A percentile compares a stretch with the other conserved stretches of the same genome.
phyloP scores from a whole-genome alignment of 768 basidiomycete genomes.

The Boletus pseudo-olivaceus region DNA sequence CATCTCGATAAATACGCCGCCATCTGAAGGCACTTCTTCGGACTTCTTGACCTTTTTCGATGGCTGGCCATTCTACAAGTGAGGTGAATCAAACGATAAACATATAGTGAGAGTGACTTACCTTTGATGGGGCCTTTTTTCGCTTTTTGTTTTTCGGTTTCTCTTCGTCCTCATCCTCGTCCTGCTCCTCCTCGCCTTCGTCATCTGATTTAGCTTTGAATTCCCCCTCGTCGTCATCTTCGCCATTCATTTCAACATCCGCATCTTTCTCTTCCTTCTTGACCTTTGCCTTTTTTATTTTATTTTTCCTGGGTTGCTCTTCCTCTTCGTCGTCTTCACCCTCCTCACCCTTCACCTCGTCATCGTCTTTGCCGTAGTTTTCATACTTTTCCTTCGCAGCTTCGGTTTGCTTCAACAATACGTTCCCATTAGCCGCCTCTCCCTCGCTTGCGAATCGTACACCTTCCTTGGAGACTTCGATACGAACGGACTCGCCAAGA shows the following conservation, averaged over 20 bases:
- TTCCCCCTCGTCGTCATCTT: conserved; percentile 42
- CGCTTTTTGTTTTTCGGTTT: conserved; percentile 62
- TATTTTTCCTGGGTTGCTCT: conserved; percentile 27
- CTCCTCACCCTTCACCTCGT: conserved; percentile 39
- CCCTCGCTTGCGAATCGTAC: conserved; percentile 91
- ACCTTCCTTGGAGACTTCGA: conserved; percentile 95
- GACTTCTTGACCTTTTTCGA: conserved; percentile 60
- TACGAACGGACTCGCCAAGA: conserved; percentile 91
- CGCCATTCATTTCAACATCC: conserved; percentile 48
- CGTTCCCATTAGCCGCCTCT: conserved; percentile 87
- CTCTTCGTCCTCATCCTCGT: conserved; percentile 48
- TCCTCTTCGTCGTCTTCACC: conserved; percentile 40
- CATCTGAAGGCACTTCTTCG: conserved; percentile 51
- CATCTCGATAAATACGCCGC: conserved; percentile 77
- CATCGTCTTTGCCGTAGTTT: conserved; percentile 41
- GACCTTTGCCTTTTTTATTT: conserved; percentile 36
- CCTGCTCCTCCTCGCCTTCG: conserved; percentile 45
- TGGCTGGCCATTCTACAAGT: conserved; percentile 33
- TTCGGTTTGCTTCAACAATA: conserved; percentile 76
- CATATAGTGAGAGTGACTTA: conserved; percentile 14
- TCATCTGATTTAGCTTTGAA: conserved; percentile 44
- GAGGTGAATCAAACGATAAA: not conserved
- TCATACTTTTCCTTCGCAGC: conserved; percentile 41
- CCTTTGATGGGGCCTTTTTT: conserved; percentile 58
- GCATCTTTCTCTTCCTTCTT: conserved; percentile 41